Percentiles rank a stretch among this genome's conserved stretches.
phyloP scores from a whole-genome alignment of 305 asterid genomes.

The Solanum hybrid region DNA sequence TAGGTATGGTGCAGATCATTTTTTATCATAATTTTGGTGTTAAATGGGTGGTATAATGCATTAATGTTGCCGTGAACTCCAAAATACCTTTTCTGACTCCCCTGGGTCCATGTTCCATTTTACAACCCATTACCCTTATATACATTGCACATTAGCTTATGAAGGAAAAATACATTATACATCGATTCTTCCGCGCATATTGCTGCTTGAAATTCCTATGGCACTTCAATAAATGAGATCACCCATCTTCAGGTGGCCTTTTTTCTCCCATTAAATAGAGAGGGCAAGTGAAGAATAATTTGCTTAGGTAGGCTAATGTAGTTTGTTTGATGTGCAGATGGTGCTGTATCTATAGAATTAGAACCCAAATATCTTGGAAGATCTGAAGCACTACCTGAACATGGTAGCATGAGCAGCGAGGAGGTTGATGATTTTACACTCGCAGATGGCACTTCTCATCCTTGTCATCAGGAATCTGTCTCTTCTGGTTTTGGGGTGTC shows the following conservation, averaged over 20 bases:
- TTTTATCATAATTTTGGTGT: not conserved
- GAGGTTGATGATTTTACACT: slow-evolving; percentile 53
- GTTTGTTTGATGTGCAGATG: slow-evolving; percentile 44
- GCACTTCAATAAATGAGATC: not conserved
- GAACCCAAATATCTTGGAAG: slow-evolving; percentile 73
- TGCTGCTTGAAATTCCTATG: not conserved
- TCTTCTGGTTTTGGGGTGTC: slow-evolving; percentile 43
- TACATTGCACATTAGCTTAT: not conserved
- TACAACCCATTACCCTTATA: not conserved
- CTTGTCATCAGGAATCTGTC: slow-evolving; percentile 25
- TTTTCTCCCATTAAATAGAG: not conserved
- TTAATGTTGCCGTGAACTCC: not conserved
- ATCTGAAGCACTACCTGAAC: slow-evolving; percentile 44
- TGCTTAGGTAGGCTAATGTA: not conserved
- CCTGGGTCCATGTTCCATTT: not conserved
- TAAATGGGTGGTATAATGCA: not conserved
- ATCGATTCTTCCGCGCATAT: not conserved
- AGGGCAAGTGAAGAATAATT: not conserved
- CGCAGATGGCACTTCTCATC: slow-evolving; percentile 42
- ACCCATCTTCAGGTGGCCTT: not conserved
- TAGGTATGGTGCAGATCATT: not conserved
- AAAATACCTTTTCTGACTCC: not conserved
- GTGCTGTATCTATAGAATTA: slow-evolving; percentile 73
- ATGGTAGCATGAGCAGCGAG: slow-evolving; percentile 71
- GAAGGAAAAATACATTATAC: not conserved